Evolutionary conservation across 345 rosid species (phyloP).

Genomic region (Diplotaxis tenuifolia): DNA sequence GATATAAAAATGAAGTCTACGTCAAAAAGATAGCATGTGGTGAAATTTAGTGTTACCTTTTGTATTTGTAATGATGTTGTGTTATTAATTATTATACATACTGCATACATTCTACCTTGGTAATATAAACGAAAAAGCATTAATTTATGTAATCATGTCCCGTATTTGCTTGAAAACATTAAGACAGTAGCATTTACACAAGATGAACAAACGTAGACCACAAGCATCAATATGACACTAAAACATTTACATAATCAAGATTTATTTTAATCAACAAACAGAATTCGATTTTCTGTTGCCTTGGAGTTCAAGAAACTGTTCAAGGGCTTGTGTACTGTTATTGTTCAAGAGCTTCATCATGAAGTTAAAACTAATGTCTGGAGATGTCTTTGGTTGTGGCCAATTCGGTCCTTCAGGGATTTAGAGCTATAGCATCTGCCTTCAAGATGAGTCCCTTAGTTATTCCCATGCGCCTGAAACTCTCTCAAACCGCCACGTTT

Average conservation of each 20-base stretch:
- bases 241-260: conserved; percentile 19
- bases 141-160: neutral
- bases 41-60: neutral
- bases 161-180: neutral
- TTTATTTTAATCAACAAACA: conserved; percentile 8
- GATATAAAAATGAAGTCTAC: neutral
- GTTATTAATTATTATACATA: neutral
- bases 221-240: neutral
- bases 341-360: conserved; percentile 87
- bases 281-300: neutral
- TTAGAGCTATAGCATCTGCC: conserved; percentile 78
- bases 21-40: neutral
- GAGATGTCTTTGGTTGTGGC: conserved; percentile 74
- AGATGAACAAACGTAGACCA: conserved; percentile 10
- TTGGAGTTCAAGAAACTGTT: conserved; percentile 6
- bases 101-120: neutral
- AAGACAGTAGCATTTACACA: conserved; percentile 28
- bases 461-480: conserved; percentile 74
- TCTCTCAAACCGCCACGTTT: conserved; percentile 81
- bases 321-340: conserved; percentile 31
- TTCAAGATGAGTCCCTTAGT: conserved; percentile 72
- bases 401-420: conserved; percentile 82
- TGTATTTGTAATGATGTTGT: neutral
- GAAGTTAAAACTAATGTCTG: conserved; percentile 61
- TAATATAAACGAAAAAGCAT: neutral